Evolutionary conservation across 2,329 filamentous ascomycete species (phyloP).

Genomic region (Colletotrichum sp.): DNA sequence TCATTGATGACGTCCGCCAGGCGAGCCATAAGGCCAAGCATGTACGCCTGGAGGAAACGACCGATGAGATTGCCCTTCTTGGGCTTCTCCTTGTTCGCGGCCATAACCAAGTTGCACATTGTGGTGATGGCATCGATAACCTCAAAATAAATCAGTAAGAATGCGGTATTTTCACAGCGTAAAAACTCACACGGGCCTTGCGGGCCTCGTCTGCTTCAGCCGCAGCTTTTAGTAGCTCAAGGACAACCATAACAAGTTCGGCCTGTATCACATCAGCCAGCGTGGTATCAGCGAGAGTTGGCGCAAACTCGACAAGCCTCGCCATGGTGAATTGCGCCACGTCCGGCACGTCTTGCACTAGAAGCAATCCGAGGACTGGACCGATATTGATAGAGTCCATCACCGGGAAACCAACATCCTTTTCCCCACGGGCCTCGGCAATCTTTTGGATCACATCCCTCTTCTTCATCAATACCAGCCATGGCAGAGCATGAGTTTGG

Average conservation of each 20-base stretch:
- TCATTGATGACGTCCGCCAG: constrained; percentile 83
- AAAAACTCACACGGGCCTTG: constrained; percentile 58
- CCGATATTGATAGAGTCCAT: constrained; percentile 63
- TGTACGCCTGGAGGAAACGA: constrained; percentile 80
- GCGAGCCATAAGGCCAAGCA: constrained; percentile 84
- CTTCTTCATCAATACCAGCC: constrained; percentile 80
- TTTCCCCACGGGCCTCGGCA: constrained; percentile 75
- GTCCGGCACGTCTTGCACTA: constrained; percentile 61
- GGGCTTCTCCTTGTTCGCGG: constrained; percentile 46
- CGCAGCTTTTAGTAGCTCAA: constrained; percentile 81
- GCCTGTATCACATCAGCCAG: constrained; percentile 73
- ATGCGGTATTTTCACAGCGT: neutral
- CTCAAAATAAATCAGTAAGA: constrained; percentile 31
- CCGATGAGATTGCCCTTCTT: constrained; percentile 66
- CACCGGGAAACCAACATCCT: constrained; percentile 62
- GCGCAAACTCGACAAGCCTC: constrained; percentile 70
- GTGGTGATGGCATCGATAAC: constrained; percentile 51
- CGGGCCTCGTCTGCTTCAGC: constrained; percentile 68
- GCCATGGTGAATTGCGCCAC: constrained; percentile 71
- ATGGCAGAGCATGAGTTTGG: constrained; percentile 83
- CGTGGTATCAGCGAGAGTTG: constrained; percentile 70
- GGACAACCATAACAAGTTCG: constrained; percentile 76
- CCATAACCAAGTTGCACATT: constrained; percentile 47
- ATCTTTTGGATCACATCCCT: constrained; percentile 82
- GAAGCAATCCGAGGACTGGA: constrained; percentile 62